phyloP scores from a whole-genome alignment of 306 rosid genomes.

The Crotalaria pallida region DNA sequence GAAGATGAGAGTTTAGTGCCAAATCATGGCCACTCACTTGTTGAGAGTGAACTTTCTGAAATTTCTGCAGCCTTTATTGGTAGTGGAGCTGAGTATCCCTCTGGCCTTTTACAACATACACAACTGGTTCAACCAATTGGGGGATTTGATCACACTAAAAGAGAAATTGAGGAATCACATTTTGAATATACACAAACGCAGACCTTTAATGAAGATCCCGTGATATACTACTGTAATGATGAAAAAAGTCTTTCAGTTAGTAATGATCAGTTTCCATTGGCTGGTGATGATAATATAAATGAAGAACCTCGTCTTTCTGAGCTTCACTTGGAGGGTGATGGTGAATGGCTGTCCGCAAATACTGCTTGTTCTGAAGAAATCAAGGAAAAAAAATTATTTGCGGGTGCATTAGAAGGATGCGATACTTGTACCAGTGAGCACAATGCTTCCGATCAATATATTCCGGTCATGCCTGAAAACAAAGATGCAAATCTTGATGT shows the following conservation, averaged over 20 bases:
- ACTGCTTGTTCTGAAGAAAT: constrained; percentile 29
- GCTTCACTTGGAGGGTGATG: constrained; percentile 33
- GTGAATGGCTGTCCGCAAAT: constrained; percentile 21
- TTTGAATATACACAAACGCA: constrained; percentile 19
- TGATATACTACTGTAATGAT: background rate
- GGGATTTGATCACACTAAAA: constrained; percentile 16
- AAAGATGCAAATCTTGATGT: constrained; percentile 22
- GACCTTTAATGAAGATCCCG: constrained; percentile 14
- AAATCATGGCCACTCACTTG: constrained; percentile 5
- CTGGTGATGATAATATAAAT: constrained; percentile 14
- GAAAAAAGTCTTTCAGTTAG: constrained; percentile 1
- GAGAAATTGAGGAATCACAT: constrained; percentile 16
- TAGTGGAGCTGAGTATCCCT: constrained; percentile 15
- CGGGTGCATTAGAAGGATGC: constrained; percentile 19
- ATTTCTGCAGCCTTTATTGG: background rate
- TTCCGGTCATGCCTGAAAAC: constrained; percentile 19
- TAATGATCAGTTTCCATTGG: constrained; percentile 7
- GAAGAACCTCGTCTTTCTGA: constrained; percentile 28
- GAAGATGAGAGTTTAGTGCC: constrained; percentile 18
- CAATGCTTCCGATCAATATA: constrained; percentile 12
- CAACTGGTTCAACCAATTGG: background rate
- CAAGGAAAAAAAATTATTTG: constrained; percentile 15
- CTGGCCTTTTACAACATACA: background rate
- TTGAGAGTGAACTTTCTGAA: constrained; percentile 13
- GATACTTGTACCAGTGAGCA: constrained; percentile 16